Base-by-base conservation (phyloP, 768 basidiomycete genomes). In the Lactarius psammicola region DNA sequence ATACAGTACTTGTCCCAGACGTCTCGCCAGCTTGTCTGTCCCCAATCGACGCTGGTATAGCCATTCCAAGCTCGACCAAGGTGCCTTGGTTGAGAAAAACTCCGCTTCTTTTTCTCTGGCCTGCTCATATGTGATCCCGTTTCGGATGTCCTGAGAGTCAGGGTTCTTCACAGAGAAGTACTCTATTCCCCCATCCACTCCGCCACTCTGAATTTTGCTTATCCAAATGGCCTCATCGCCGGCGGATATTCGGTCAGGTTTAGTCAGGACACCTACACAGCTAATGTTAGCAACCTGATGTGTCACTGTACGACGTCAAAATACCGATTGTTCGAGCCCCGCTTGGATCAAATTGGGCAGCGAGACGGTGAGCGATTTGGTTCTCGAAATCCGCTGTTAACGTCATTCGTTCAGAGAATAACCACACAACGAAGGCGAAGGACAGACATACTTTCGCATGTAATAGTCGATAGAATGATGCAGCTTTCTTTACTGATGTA, bases 381-480 rank as follows among this genome's bases (percentile, higher is more conserved):
- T 90, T 93, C 69, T 92, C 88, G 23, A 89, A 89, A 67, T 93
- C 89, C 59, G 89, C 91, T 92, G 61, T 11, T 13, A 40, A 55
- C 51, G 4, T 17, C 31, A 28, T 56, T 26, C 60, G 60, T n/a
- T 44, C 15, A 36, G 38, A 10, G 51, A 13, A 23, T 6, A 5
- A 4, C 4, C 1, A n/a, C 17, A 56, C 13, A 18, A 59, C 36
- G 20, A 17, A 54, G 49, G 36, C 23, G 23, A 36, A 13, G n/a
- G 4, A 15, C 38, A 13, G 20, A 68, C 82, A 65, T 62, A 87
- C 87, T 87, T 74, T 88, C 87, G 69, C 87, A 88, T 0, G 89
- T 82, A 0, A 85, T 81, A 0, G 82, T 83, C 31, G 89, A 65
- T 0, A 92, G 74, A 20, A 87, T 82, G 9, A 85, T 83, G 44